Conservation (phyloP, 768 basidiomycete species). For the Terana coerulea region DNA sequence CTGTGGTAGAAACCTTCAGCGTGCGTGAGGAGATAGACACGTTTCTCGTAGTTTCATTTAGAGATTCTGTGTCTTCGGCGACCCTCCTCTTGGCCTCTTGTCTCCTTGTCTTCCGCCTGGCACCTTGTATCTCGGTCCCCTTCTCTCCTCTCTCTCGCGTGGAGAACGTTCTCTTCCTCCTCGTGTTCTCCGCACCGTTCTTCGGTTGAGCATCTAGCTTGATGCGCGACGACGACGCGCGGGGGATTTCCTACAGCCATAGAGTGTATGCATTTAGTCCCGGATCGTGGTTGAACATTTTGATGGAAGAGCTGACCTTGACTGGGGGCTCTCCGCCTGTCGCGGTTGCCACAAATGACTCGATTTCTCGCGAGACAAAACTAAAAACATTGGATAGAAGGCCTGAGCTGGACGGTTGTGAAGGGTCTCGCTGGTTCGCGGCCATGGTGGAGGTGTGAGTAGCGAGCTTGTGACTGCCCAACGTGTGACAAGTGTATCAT, state of each 20-base stretch:
- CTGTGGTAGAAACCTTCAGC: too few relatives aligned
- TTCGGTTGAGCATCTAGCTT: slow-evolving; percentile 17
- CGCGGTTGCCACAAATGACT: slow-evolving; percentile 66
- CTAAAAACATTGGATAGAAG: slow-evolving; percentile 61
- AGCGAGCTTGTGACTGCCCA: not conserved
- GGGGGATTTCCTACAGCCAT: slow-evolving; percentile 9
- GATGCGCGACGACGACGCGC: slow-evolving; percentile 23
- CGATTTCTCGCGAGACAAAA: slow-evolving; percentile 69
- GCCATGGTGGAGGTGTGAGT: slow-evolving; percentile 11
- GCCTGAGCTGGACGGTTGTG: slow-evolving; percentile 26
- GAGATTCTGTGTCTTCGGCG: not conserved
- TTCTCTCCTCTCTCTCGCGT: slow-evolving; percentile 12
- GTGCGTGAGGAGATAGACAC: too few relatives aligned
- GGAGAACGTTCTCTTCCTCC: slow-evolving; percentile 7
- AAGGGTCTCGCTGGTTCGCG: slow-evolving; percentile 13
- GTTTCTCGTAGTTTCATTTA: not conserved
- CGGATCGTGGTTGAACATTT: not conserved
- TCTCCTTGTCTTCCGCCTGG: not conserved
- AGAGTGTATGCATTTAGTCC: not conserved
- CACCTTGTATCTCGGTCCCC: not conserved
- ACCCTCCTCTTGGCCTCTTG: not conserved
- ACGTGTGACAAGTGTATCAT: not conserved
- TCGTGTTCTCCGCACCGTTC: slow-evolving; percentile 1
- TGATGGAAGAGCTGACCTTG: not conserved
- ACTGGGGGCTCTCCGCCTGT: slow-evolving; percentile 26